Evolutionary conservation across 345 rosid genomes (phyloP).

Genomic region (Streptanthus diversifolius): DNA sequence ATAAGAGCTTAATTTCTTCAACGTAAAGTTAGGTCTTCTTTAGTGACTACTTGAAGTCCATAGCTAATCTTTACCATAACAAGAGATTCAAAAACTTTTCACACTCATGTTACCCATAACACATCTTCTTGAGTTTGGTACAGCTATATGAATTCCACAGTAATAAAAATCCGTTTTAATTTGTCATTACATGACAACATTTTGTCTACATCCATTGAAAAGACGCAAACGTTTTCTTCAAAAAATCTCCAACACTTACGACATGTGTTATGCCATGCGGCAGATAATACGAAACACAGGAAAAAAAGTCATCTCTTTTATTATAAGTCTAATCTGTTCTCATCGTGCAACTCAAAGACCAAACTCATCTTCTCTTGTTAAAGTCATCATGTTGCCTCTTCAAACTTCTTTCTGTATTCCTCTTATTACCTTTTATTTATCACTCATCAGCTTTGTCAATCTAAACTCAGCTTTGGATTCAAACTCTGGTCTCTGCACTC

Average conservation of each 20-base stretch:
- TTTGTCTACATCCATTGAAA: slow-evolving; percentile 20
- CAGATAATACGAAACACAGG: slow-evolving; percentile 27
- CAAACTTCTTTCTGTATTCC: slow-evolving; percentile 1
- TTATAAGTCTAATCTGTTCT: background rate
- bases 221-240: slow-evolving; percentile 25
- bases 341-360: background rate
- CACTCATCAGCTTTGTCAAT: slow-evolving; percentile 11
- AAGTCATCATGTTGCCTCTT: slow-evolving; percentile 22
- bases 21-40: background rate
- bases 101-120: slow-evolving; percentile 1
- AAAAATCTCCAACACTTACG: slow-evolving; percentile 12
- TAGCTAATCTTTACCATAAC: background rate
- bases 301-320: background rate
- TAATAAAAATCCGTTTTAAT: background rate
- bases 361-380: slow-evolving; percentile 5
- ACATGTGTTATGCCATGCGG: slow-evolving; percentile 44
- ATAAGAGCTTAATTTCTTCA: background rate
- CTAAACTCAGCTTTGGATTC: slow-evolving; percentile 24
- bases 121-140: slow-evolving; percentile 10
- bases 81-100: background rate
- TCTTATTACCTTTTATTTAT: slow-evolving; percentile 13
- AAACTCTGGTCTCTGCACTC: slow-evolving; percentile 25
- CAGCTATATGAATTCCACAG: background rate
- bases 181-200: slow-evolving; percentile 27
- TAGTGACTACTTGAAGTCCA: background rate